Evolutionary conservation across 2,329 filamentous ascomycete species (phyloP).

Genomic region (Arthrobotrys entomopaga): DNA sequence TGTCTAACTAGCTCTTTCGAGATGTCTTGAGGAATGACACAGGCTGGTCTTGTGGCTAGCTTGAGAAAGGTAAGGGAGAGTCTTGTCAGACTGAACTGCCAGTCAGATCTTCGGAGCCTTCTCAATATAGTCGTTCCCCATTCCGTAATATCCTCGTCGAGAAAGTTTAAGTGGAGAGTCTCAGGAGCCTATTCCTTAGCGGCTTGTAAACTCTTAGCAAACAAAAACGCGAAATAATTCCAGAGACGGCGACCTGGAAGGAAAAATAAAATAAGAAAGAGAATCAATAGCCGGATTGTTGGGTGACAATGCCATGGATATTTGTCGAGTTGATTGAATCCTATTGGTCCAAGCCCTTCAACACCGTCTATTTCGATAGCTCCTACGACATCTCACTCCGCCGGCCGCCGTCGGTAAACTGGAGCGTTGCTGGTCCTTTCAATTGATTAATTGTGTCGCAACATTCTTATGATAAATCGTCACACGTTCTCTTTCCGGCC

Average conservation of each 20-base stretch:
- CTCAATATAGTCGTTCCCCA: not conserved
- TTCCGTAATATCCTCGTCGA: not conserved
- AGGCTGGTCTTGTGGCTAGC: too few species aligned
- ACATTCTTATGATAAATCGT: not conserved
- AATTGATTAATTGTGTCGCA: not conserved
- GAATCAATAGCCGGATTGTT: not conserved
- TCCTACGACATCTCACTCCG: not conserved
- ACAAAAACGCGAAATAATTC: constrained; percentile 1
- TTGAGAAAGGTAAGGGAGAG: too few species aligned
- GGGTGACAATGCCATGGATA: not conserved
- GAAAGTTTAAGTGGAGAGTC: not conserved
- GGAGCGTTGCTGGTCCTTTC: not conserved
- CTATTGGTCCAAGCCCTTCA: not conserved
- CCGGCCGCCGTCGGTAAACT: not conserved
- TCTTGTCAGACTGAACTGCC: too few species aligned
- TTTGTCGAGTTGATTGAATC: not conserved
- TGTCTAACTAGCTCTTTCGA: too few species aligned
- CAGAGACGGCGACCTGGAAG: not conserved
- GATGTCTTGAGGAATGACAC: too few species aligned
- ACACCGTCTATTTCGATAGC: not conserved
- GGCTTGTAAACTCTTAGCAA: constrained; percentile 4
- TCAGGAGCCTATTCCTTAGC: not conserved
- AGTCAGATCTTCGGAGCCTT: too few species aligned
- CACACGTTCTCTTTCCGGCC: not conserved
- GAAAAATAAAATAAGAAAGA: not conserved